Conservation (phyloP, 306 rosid genomes). For the Alnus rubra region DNA sequence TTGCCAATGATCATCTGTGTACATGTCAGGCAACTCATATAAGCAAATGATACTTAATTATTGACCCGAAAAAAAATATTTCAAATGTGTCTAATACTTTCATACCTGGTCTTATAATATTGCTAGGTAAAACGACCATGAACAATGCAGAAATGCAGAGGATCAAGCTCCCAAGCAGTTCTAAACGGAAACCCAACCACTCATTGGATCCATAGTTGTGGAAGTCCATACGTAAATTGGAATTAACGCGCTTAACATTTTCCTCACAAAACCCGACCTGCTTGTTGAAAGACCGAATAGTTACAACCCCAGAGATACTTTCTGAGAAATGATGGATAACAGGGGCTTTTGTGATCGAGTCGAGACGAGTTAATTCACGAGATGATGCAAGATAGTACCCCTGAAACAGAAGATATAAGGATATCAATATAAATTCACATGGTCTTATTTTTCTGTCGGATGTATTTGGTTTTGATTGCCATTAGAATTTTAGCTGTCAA, state of each 20-base stretch:
- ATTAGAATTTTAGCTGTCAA: not conserved
- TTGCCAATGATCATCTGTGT: not conserved
- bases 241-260: slow-evolving; percentile 70
- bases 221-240: slow-evolving; percentile 85
- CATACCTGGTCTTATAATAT: slow-evolving; percentile 77
- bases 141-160: slow-evolving; percentile 77
- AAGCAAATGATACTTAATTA: not conserved
- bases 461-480: not conserved
- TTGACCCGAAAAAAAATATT: not conserved
- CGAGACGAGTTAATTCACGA: slow-evolving; percentile 87
- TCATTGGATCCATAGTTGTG: slow-evolving; percentile 88
- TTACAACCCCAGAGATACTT: slow-evolving; percentile 91
- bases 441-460: not conserved
- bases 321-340: slow-evolving; percentile 95
- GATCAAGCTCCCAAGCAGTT: slow-evolving; percentile 74
- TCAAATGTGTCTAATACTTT: slow-evolving; percentile 4
- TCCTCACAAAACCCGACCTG: slow-evolving; percentile 55
- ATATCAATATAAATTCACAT: slow-evolving; percentile 5
- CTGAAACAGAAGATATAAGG: slow-evolving; percentile 36
- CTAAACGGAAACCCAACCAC: slow-evolving; percentile 95
- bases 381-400: slow-evolving; percentile 82
- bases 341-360: slow-evolving; percentile 92
- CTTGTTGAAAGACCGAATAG: slow-evolving; percentile 68
- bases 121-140: slow-evolving; percentile 90
- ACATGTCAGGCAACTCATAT: not conserved